phyloP scores from a whole-genome alignment of 1,284 basidiomycete species.

The Sporisorium graminicola region DNA sequence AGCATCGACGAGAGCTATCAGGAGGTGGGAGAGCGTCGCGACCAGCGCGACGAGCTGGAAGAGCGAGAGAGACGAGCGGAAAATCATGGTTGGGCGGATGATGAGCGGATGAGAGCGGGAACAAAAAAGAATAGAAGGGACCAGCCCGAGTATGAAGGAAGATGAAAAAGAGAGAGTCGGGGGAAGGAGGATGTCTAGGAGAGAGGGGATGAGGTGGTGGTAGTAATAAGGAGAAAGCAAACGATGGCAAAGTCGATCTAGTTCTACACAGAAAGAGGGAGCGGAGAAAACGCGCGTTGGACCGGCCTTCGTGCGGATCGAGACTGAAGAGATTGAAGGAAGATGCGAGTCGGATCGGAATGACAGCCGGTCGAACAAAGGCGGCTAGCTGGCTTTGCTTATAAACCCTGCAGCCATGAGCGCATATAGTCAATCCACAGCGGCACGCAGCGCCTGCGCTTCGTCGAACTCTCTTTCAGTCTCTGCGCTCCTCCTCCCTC shows the following conservation, averaged over 20 bases:
- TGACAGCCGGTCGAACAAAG: slow-evolving; percentile 7
- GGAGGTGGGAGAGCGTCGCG: slow-evolving; percentile 37
- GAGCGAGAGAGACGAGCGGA: slow-evolving; percentile 17
- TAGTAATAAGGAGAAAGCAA: slow-evolving; percentile 5
- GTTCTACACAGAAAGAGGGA: neutral
- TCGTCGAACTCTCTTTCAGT: too few species aligned
- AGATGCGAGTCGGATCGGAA: slow-evolving; percentile 26
- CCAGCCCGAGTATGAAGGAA: slow-evolving; percentile 9
- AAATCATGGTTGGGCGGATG: too few species aligned
- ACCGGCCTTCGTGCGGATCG: slow-evolving; percentile 2
- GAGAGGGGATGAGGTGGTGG: slow-evolving; percentile 22
- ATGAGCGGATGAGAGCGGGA: too few species aligned
- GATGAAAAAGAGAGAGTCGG: slow-evolving; percentile 2
- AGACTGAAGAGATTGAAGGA: neutral
- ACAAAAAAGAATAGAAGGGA: slow-evolving; percentile 8
- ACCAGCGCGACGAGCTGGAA: slow-evolving; percentile 41
- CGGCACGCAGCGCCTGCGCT: neutral
- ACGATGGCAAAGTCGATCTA: neutral
- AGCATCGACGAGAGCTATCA: slow-evolving; percentile 40
- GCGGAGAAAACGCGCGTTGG: slow-evolving; percentile 1
- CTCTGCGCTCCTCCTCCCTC: neutral
- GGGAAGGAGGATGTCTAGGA: slow-evolving; percentile 5
- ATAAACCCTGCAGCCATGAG: slow-evolving; percentile 10
- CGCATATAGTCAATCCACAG: slow-evolving; percentile 23
- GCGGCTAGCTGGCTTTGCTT: too few species aligned